phyloP scores from a whole-genome alignment of 345 rosid genomes.

The Clarkia xantiana region DNA sequence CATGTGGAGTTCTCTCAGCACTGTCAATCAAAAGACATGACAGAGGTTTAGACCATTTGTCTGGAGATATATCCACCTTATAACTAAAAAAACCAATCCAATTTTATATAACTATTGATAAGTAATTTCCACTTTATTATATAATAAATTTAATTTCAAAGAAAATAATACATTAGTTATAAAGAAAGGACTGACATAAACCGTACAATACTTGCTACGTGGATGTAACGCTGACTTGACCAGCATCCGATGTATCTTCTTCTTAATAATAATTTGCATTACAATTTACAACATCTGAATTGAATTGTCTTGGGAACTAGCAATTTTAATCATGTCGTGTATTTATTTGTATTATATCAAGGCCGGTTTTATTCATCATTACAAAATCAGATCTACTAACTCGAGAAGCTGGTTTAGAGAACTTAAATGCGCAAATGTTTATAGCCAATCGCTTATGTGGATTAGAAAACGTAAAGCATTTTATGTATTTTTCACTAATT shows the following conservation, averaged over 20 bases:
- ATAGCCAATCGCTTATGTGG: too few relatives aligned
- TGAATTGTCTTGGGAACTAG: slow-evolving; percentile 9
- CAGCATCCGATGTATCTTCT: slow-evolving; percentile 40
- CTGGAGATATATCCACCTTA: not conserved
- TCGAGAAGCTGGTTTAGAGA: too few relatives aligned
- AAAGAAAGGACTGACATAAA: slow-evolving; percentile 15
- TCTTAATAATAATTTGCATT: slow-evolving; percentile 7
- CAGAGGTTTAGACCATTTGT: not conserved
- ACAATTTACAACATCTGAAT: slow-evolving; percentile 11
- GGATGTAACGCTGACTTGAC: slow-evolving; percentile 31
- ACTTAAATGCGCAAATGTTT: too few relatives aligned
- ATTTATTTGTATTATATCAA: too few relatives aligned
- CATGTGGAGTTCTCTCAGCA: not conserved
- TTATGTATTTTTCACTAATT: too few relatives aligned
- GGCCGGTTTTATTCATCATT: too few relatives aligned
- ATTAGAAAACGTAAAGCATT: too few relatives aligned
- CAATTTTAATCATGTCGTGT: too few relatives aligned
- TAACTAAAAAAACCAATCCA: not conserved
- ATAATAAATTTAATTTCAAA: not conserved
- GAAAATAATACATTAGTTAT: not conserved
- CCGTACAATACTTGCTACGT: slow-evolving; percentile 25
- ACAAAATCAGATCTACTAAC: too few relatives aligned
- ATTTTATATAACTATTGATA: too few relatives aligned
- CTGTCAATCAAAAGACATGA: not conserved
- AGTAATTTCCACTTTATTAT: too few relatives aligned